Evolutionary conservation across 2,329 filamentous ascomycete genomes (phyloP).

Genomic region (Cercospora brassicicola): DNA sequence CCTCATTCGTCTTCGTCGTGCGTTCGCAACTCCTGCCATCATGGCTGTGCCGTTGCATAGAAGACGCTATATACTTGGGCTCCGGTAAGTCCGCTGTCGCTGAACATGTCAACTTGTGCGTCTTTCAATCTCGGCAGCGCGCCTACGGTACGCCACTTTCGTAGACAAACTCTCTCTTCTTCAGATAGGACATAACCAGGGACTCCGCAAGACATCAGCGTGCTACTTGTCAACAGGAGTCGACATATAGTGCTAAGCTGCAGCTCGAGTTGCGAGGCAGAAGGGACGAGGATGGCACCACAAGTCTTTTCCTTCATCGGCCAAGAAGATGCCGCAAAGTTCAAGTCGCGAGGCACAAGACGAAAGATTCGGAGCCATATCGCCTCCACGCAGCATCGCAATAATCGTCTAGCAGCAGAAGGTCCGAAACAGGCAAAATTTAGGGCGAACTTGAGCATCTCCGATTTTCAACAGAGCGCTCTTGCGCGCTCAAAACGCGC

Average conservation of each 20-base stretch:
- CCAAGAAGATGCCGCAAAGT: background rate
- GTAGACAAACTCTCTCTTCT: background rate
- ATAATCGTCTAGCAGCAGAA: background rate
- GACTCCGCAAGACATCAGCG: too few species aligned
- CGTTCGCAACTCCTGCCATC: background rate
- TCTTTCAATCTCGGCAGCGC: background rate
- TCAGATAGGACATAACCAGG: background rate
- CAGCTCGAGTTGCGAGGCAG: background rate
- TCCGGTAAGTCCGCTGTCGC: background rate
- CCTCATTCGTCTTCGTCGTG: background rate
- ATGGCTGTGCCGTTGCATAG: background rate
- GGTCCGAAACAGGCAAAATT: background rate
- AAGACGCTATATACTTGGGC: background rate
- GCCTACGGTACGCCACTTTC: background rate
- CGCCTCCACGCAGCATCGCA: background rate
- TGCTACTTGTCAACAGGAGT: too few species aligned
- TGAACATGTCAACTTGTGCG: background rate
- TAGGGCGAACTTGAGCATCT: background rate
- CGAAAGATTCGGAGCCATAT: background rate
- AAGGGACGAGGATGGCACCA: background rate
- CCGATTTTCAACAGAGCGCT: background rate
- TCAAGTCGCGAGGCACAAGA: background rate
- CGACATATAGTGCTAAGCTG: too few species aligned
- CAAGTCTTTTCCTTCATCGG: background rate
- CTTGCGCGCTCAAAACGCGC: background rate